phyloP scores from a whole-genome alignment of 495 filamentous ascomycete genomes.

The Penicillium tannophilum region DNA sequence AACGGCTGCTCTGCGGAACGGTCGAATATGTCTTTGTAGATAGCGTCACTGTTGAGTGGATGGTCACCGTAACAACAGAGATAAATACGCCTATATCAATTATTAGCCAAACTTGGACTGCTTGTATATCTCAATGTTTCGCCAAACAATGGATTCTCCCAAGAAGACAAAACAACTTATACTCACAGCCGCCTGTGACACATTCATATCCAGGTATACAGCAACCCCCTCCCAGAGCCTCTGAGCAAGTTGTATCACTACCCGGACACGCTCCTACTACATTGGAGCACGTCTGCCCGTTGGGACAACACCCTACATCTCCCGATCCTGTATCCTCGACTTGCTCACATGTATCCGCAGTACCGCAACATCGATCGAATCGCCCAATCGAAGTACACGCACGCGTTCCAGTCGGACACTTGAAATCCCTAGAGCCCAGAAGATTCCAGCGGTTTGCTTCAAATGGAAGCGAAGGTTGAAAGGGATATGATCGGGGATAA shows the following conservation, averaged over 20 bases:
- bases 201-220: slow-evolving; percentile 83
- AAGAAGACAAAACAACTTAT: not conserved
- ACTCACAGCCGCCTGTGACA: slow-evolving; percentile 78
- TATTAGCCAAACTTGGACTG: not conserved
- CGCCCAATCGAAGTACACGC: slow-evolving; percentile 69
- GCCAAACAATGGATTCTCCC: not conserved
- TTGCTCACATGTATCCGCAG: slow-evolving; percentile 66
- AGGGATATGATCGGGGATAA: slow-evolving; percentile 31
- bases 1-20: slow-evolving; percentile 24
- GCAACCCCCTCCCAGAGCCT: slow-evolving; percentile 77
- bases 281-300: slow-evolving; percentile 67
- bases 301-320: slow-evolving; percentile 83
- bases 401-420: slow-evolving; percentile 71
- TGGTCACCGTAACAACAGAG: slow-evolving; percentile 49
- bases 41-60: slow-evolving; percentile 44
- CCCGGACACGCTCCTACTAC: slow-evolving; percentile 61
- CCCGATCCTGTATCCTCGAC: slow-evolving; percentile 74
- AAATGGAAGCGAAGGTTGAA: slow-evolving; percentile 40
- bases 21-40: slow-evolving; percentile 45
- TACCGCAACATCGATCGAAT: slow-evolving; percentile 75
- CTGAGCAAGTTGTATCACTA: slow-evolving; percentile 69
- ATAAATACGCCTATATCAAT: slow-evolving; percentile 40
- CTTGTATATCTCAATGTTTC: not conserved
- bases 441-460: not conserved
- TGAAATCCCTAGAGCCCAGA: slow-evolving; percentile 54